These are phyloP conservation scores for Mycena chlorophos DNA, from an alignment of 768 basidiomycete species.

Conservation along the genomic window DNA sequence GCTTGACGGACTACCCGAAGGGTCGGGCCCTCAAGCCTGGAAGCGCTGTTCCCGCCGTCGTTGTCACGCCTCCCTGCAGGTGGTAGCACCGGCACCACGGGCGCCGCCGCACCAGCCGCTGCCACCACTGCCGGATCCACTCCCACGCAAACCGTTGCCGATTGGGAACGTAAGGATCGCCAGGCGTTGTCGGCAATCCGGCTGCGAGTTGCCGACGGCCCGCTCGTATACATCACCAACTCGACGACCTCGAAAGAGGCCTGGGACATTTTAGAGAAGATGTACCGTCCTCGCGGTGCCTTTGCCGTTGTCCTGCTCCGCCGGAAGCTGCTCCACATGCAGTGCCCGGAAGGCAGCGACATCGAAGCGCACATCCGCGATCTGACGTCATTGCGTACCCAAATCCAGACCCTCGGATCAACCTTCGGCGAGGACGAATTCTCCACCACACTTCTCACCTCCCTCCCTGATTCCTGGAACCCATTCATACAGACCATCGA, in stretches of 20 bases:
- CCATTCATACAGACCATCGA: slow-evolving; percentile 27
- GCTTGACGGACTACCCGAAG: no score
- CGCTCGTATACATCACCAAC: slow-evolving; percentile 30
- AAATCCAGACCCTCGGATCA: slow-evolving; percentile 19
- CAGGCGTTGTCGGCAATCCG: slow-evolving; percentile 32
- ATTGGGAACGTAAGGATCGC: slow-evolving; percentile 25
- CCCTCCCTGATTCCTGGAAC: slow-evolving; percentile 36
- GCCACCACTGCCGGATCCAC: not conserved
- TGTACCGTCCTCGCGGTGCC: slow-evolving; percentile 30
- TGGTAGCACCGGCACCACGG: no score
- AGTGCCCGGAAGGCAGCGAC: slow-evolving; percentile 31
- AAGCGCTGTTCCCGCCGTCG: not conserved
- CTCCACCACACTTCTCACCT: slow-evolving; percentile 30
- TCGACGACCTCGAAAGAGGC: slow-evolving; percentile 26
- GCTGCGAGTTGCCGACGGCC: slow-evolving; percentile 14
- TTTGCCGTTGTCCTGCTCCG: slow-evolving; percentile 28
- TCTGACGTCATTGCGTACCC: slow-evolving; percentile 27
- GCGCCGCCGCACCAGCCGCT: no score
- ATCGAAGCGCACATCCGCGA: slow-evolving; percentile 33
- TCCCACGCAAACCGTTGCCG: not conserved
- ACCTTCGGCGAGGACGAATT: slow-evolving; percentile 31
- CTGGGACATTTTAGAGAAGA: slow-evolving; percentile 29
- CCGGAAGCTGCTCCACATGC: slow-evolving; percentile 26
- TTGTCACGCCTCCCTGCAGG: no score
- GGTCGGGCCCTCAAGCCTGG: no score